These are phyloP conservation scores for Helicostylum pulchrum DNA, from an alignment of 192 early-diverging fungal species.

Conservation along the genomic window DNA sequence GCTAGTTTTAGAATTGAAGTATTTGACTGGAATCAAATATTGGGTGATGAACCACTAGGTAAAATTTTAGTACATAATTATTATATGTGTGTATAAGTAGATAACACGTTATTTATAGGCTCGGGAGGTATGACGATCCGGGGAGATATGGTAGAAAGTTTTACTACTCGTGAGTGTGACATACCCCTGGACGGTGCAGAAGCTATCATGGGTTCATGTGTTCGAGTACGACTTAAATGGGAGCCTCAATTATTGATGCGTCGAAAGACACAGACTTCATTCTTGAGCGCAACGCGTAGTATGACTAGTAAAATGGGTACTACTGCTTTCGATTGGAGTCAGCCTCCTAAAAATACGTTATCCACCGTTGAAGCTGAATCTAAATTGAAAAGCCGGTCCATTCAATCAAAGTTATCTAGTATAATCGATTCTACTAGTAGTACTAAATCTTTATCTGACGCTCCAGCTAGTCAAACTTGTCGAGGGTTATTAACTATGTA, in stretches of 20 bases:
- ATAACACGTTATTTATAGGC: constrained; percentile 10
- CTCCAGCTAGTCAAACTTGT: no score
- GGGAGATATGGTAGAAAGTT: constrained; percentile 34
- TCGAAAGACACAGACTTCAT: constrained; percentile 46
- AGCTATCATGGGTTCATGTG: constrained; percentile 28
- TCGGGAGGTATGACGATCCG: constrained; percentile 28
- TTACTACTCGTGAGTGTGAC: constrained; percentile 38
- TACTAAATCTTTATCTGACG: no score
- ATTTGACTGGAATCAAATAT: constrained; percentile 68
- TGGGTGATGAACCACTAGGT: constrained; percentile 50
- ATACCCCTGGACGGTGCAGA: constrained; percentile 31
- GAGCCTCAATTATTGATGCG: constrained; percentile 54
- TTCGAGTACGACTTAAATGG: constrained; percentile 56
- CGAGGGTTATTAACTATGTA: constrained; percentile 26
- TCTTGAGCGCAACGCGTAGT: constrained; percentile 35
- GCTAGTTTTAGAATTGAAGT: constrained; percentile 52
- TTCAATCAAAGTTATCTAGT: no score
- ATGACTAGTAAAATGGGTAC: constrained; percentile 40
- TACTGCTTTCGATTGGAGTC: constrained; percentile 4
- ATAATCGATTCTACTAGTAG: no score
- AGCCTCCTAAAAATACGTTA: background rate
- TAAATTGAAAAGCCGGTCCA: background rate
- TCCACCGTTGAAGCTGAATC: background rate
- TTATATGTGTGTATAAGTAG: no score
- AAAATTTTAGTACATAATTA: no score